These are phyloP conservation scores for Boechera divaricarpa DNA, from an alignment of 345 rosid genomes.

Conservation along the genomic window DNA sequence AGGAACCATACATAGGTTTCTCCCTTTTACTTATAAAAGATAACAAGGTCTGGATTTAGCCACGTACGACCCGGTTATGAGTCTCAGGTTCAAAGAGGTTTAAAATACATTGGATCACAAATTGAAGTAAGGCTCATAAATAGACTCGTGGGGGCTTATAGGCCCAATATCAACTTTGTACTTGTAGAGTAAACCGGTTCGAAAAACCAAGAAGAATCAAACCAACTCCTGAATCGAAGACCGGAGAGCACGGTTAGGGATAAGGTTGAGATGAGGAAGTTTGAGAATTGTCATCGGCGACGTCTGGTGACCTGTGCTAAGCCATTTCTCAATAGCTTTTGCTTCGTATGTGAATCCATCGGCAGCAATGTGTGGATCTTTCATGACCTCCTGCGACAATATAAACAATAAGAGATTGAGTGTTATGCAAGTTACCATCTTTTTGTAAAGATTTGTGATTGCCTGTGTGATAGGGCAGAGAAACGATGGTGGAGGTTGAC, in stretches of 20 bases:
- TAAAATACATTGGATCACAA: not conserved
- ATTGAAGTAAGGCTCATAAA: not conserved
- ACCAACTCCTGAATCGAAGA: conserved; percentile 59
- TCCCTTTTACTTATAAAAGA: not conserved
- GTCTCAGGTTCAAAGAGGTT: not conserved
- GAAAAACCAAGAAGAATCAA: not conserved
- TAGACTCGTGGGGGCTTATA: not conserved
- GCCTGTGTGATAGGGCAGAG: conserved; percentile 52
- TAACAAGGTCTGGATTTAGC: not conserved
- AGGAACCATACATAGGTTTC: too few species aligned
- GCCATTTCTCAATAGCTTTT: conserved; percentile 59
- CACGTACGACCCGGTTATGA: conserved; percentile 21
- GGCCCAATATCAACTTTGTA: conserved; percentile 4
- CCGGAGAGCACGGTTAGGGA: conserved; percentile 66
- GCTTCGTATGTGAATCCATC: conserved; percentile 79
- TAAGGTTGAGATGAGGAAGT: conserved; percentile 53
- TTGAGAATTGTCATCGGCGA: conserved; percentile 62
- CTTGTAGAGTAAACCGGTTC: not conserved
- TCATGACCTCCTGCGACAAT: conserved; percentile 48
- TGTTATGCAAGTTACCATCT: not conserved
- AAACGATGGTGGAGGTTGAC: conserved; percentile 44
- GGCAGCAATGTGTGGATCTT: conserved; percentile 68
- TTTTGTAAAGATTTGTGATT: not conserved
- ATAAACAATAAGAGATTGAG: not conserved
- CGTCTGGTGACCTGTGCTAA: conserved; percentile 53